Percentiles rank a stretch among this genome's conserved stretches.
phyloP scores from a whole-genome alignment of 257 asterid genomes.

The Coffea eugenioides region DNA sequence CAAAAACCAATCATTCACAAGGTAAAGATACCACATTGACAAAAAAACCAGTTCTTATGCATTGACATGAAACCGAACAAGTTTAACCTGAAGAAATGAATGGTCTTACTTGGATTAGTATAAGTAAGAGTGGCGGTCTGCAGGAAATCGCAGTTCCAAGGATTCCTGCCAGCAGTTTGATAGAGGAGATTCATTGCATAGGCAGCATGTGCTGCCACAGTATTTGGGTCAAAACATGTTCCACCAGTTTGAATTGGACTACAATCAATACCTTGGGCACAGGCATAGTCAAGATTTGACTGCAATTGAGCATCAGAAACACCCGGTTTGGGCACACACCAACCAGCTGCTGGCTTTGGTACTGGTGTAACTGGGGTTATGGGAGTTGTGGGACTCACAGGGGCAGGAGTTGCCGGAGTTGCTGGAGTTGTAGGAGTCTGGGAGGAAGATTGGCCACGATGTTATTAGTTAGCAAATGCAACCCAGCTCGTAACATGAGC shows the following conservation, averaged over 20 bases:
- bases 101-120: conserved; percentile 66
- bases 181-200: conserved; percentile 78
- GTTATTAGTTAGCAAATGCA: background rate
- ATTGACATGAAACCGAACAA: background rate
- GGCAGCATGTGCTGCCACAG: conserved; percentile 63
- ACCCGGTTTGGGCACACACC: conserved; percentile 68
- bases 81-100: background rate
- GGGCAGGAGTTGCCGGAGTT: conserved; percentile 27
- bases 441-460: conserved; percentile 20
- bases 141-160: conserved; percentile 71
- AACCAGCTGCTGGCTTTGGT: conserved; percentile 50
- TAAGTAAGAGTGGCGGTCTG: conserved; percentile 58
- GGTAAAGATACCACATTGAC: background rate
- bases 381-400: conserved; percentile 29
- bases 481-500: background rate
- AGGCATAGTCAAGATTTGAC: conserved; percentile 71
- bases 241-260: conserved; percentile 73
- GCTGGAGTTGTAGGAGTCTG: conserved; percentile 41
- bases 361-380: conserved; percentile 28
- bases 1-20: background rate
- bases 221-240: conserved; percentile 66
- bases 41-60: background rate
- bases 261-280: conserved; percentile 70
- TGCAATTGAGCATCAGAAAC: conserved; percentile 52
- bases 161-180: conserved; percentile 80